Evolutionary conservation across 768 basidiomycete species (phyloP), one percentile per base, ranked within the genome.

Genomic region (Russula abietina): DNA sequence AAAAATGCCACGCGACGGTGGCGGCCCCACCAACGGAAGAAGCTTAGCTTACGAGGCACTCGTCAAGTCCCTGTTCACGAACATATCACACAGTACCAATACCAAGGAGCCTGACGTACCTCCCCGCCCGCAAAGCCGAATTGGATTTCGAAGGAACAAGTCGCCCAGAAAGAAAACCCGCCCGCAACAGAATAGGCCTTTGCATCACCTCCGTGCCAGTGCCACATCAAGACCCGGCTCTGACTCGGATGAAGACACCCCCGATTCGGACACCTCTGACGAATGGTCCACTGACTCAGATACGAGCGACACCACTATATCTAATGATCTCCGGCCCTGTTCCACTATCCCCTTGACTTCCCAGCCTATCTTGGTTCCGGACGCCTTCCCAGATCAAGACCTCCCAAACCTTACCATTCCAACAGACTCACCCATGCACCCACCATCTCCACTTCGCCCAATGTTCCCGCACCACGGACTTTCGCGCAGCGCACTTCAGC

Each of bases 401-500:
- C n/a, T 30, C 16, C 45, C 55, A 0, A 48, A 10, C 4, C 41
- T 59, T 19, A 14, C 46, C 50, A 36, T 55, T n/a, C 56, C 33
- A 38, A 54, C 53, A 6, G 59, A 64, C n/a, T 19, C 55, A 5
- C 39, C 58, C 11, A n/a, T 55, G 30, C 57, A 55, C 51, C 26
- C 62, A 6, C 52, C 49, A 16, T 19, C 49, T 3, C 43, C 53
- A 10, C 28, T 55, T 19, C 66, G 55, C 48, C 30, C 51, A 32
- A 24, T 45, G 24, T 46, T 63, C 38, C 54, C 61, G 3, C 78
- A 89, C 64, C 87, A 82, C 68, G 87, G 87, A 2, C 78, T 84
- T 65, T 88, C 87, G 14, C 80, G 81, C 19, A 81, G 79, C 62
- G 82, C 83, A 2, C 77, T 89, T 39, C 73, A 77, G 16, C 80